phyloP scores from a whole-genome alignment of 2,329 filamentous ascomycete species.

The Penicillium sp. region DNA sequence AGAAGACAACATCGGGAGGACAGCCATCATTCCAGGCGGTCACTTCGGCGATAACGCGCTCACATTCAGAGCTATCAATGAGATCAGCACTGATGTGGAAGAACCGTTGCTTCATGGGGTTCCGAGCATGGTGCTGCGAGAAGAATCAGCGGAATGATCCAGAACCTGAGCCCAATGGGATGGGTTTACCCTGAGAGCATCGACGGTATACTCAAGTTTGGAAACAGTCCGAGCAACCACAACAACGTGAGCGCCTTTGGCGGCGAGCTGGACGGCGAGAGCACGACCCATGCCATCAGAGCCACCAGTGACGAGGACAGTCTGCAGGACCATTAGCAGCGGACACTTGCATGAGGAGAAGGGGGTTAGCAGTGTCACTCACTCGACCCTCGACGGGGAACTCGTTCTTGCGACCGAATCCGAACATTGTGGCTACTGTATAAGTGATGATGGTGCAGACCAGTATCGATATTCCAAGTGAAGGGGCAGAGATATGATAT shows the following conservation, averaged over 20 bases:
- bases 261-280: slow-evolving; percentile 71
- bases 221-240: slow-evolving; percentile 75
- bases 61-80: slow-evolving; percentile 67
- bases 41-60: slow-evolving; percentile 68
- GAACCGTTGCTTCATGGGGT: slow-evolving; percentile 72
- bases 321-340: slow-evolving; percentile 56
- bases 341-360: not conserved
- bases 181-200: slow-evolving; percentile 61
- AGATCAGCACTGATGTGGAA: slow-evolving; percentile 83
- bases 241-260: slow-evolving; percentile 82
- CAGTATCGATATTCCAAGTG: slow-evolving; percentile 35
- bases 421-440: slow-evolving; percentile 41
- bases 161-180: not conserved
- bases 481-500: slow-evolving; percentile 27
- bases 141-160: slow-evolving; percentile 22
- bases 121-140: slow-evolving; percentile 63
- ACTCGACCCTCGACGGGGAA: slow-evolving; percentile 87
- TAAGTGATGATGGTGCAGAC: slow-evolving; percentile 37
- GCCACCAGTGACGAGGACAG: slow-evolving; percentile 83
- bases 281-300: slow-evolving; percentile 90
- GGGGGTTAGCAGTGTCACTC: slow-evolving; percentile 27
- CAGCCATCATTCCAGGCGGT: slow-evolving; percentile 74
- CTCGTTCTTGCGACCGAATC: slow-evolving; percentile 61
- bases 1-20: slow-evolving; percentile 86
- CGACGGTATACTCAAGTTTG: slow-evolving; percentile 72